Evolutionary conservation across 2,329 filamentous ascomycete genomes (phyloP).

Genomic region (Cladosporium sp.): DNA sequence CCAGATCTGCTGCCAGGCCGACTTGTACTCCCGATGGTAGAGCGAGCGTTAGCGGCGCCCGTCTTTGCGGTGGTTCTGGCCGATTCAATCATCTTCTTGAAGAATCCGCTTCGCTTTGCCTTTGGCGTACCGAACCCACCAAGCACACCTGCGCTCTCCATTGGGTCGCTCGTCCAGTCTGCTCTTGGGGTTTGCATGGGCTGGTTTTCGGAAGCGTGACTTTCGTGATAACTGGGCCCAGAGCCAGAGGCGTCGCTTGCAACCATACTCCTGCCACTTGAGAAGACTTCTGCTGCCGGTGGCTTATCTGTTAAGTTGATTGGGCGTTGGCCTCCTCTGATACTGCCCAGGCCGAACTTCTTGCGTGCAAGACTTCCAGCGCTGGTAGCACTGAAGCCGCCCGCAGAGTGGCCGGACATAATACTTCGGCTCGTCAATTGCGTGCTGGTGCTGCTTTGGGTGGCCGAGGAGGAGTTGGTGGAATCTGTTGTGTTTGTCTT

Average conservation of each 20-base stretch:
- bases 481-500: constrained; percentile 81
- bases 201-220: constrained; percentile 59
- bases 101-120: constrained; percentile 79
- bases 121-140: constrained; percentile 74
- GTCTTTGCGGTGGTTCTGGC: constrained; percentile 70
- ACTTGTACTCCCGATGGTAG: constrained; percentile 66
- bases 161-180: constrained; percentile 54
- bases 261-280: constrained; percentile 42
- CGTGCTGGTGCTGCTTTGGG: constrained; percentile 67
- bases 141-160: constrained; percentile 63
- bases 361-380: constrained; percentile 86
- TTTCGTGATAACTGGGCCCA: constrained; percentile 68
- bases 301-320: constrained; percentile 21
- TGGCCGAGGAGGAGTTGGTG: constrained; percentile 47
- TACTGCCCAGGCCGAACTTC: constrained; percentile 48
- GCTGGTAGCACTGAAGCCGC: constrained; percentile 89
- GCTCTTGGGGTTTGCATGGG: constrained; percentile 60
- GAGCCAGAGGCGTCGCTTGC: constrained; percentile 46
- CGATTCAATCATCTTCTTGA: constrained; percentile 91
- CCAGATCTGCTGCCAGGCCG: constrained; percentile 34
- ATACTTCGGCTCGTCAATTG: constrained; percentile 77
- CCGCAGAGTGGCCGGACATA: constrained; percentile 90
- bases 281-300: constrained; percentile 24
- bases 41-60: constrained; percentile 84
- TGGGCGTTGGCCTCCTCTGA: constrained; percentile 22